Base-by-base conservation (phyloP, 2,329 filamentous ascomycete genomes). In the Colletotrichum aenigma region DNA sequence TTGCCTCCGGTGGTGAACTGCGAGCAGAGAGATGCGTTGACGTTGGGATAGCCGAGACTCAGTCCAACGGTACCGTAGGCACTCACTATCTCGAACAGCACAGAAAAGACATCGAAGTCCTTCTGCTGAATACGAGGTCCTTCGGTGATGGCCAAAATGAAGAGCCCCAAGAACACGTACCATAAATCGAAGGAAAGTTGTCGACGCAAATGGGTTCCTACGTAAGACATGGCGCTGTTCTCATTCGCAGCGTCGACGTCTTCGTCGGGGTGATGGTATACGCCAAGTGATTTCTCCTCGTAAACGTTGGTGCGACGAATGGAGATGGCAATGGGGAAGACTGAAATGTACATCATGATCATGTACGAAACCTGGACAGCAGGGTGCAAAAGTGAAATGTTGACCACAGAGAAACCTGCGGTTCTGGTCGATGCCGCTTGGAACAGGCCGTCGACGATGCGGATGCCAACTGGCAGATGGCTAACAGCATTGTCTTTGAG, bases 311-410 rank as follows among this genome's bases (percentile, higher is more conserved):
- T 98, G 78, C 95, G 90, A 69, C 96, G 95, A 80, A 98, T 94
- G 8, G 95, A 97, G 80, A 98, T 98, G 82, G 97, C 96, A 79
- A 98, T 98, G 7, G 96, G 96, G 80, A 98, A 98, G 75, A 98
- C 95, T 74, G 96, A 98, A 77, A 98, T 98, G 85, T 98, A 98
- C 97, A 98, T 98, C 97, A 98, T 98, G 84, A 98, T 93, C 85
- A 98, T 88, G 86, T 98, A 98, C 28, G 96, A 95, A 16, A 97
- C 95, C 81, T 98, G 96, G 74, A 98, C 95, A 4, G 94, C 97
- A 2, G 97, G 96, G 79, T 98, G 96, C 3, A 99, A 88, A 0
- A 90, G 86, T 3, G 94, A 88, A 52, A 98, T 86, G 82, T 94
- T 95, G 79, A 98, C 91, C 34, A 94, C 94, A 2, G 94, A 90